These are phyloP conservation scores for Trichoderma oligosporum DNA, from an alignment of 2,329 filamentous ascomycete species.

Conservation along the genomic window DNA sequence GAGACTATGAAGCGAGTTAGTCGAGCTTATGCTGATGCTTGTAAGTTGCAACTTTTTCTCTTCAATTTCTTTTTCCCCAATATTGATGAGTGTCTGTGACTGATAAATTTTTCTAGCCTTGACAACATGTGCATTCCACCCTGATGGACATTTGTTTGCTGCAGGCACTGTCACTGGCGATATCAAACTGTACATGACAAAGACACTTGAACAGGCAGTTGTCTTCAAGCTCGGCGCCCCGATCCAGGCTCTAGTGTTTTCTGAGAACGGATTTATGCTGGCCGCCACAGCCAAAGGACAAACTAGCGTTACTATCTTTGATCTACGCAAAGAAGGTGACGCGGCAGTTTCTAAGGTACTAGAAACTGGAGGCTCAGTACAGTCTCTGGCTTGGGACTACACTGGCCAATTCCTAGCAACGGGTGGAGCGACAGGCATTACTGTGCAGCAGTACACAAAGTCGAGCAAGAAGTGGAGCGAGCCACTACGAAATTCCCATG, in stretches of 20 bases:
- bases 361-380: constrained; percentile 74
- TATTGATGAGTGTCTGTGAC: background rate
- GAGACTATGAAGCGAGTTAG: constrained; percentile 62
- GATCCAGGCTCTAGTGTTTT: constrained; percentile 76
- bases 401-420: constrained; percentile 88
- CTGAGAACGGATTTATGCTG: constrained; percentile 96
- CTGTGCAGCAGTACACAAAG: constrained; percentile 88
- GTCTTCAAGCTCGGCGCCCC: constrained; percentile 67
- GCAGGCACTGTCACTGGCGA: constrained; percentile 75
- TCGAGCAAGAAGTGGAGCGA: constrained; percentile 84
- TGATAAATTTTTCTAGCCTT: constrained; percentile 51
- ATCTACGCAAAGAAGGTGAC: constrained; percentile 86
- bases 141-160: constrained; percentile 91
- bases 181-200: constrained; percentile 86
- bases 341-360: constrained; percentile 78
- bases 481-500: constrained; percentile 70
- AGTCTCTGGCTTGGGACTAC: constrained; percentile 84
- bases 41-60: constrained; percentile 52
- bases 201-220: constrained; percentile 71
- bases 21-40: constrained; percentile 74
- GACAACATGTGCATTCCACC: constrained; percentile 81
- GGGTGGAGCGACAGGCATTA: constrained; percentile 73
- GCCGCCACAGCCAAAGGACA: constrained; percentile 76
- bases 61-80: no score
- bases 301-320: constrained; percentile 79